Conservation (phyloP, 345 rosid genomes). For the Hirschfeldia incana region DNA sequence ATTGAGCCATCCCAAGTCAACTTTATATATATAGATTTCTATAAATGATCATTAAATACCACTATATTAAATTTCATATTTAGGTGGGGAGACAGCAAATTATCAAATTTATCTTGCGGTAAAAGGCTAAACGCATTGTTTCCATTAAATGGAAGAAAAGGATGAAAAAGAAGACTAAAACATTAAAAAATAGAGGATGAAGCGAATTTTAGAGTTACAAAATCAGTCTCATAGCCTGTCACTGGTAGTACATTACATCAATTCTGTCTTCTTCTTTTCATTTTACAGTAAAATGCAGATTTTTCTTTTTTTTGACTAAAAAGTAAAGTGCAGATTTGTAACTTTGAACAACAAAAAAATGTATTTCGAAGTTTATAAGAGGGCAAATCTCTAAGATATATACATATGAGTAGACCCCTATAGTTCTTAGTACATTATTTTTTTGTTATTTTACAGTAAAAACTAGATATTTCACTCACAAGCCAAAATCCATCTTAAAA, state of each 20-base stretch:
- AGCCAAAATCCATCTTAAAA: background rate
- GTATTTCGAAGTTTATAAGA: background rate
- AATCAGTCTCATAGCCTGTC: slow-evolving; percentile 7
- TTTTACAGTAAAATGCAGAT: background rate
- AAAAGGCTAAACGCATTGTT: slow-evolving; percentile 1
- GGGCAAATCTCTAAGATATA: background rate
- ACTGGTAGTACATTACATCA: slow-evolving; percentile 29
- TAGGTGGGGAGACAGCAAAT: slow-evolving; percentile 8
- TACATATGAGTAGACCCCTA: background rate
- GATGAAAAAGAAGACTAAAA: background rate
- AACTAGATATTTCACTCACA: background rate
- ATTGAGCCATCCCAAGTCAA: too few relatives aligned
- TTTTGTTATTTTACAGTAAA: background rate
- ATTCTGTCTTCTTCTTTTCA: background rate
- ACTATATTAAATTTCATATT: background rate
- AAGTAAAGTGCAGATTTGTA: background rate
- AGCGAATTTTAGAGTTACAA: slow-evolving; percentile 25
- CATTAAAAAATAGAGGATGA: background rate
- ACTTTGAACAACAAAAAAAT: background rate
- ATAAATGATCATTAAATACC: slow-evolving; percentile 5
- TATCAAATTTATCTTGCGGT: slow-evolving; percentile 1
- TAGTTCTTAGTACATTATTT: background rate
- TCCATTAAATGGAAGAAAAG: slow-evolving; percentile 21
- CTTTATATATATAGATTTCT: slow-evolving; percentile 14
- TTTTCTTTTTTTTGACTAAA: too few relatives aligned